Percentiles rank a stretch among this genome's conserved stretches.
phyloP scores from a whole-genome alignment of 2,329 filamentous ascomycete genomes.

The Peltaster fructicola region DNA sequence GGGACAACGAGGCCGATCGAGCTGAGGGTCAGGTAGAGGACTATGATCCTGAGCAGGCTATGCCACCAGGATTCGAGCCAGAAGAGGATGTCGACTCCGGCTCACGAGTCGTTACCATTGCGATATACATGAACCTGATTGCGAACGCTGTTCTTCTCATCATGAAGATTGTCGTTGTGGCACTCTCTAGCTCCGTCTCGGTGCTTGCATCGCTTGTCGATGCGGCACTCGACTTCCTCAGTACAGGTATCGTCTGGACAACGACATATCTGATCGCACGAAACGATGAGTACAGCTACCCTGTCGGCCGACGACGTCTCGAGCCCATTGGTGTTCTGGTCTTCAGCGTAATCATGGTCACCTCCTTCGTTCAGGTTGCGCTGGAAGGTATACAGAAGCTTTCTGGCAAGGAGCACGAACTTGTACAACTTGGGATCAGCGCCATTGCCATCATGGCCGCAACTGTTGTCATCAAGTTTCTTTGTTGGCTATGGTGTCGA shows the following conservation, averaged over 20 bases:
- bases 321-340: conserved; percentile 68
- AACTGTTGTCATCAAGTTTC: conserved; percentile 66
- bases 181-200: conserved; percentile 65
- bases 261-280: conserved; percentile 59
- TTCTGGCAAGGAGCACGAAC: conserved; percentile 38
- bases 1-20: conserved; percentile 27
- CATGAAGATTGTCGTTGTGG: conserved; percentile 59
- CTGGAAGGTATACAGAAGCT: conserved; percentile 53
- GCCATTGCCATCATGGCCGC: conserved; percentile 65
- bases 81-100: conserved; percentile 57
- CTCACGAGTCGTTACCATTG: conserved; percentile 61
- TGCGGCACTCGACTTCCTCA: conserved; percentile 62
- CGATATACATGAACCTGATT: conserved; percentile 70
- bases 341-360: conserved; percentile 76
- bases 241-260: conserved; percentile 63
- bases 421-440: conserved; percentile 56
- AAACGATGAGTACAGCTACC: conserved; percentile 58
- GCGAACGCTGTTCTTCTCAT: conserved; percentile 61
- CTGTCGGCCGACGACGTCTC: conserved; percentile 57
- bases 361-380: conserved; percentile 62
- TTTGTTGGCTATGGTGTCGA: conserved; percentile 77
- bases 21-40: too few species aligned
- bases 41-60: conserved; percentile 20
- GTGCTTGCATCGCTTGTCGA: conserved; percentile 67
- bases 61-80: conserved; percentile 50